Conservation (phyloP, 202 grass and related monocot species). For the Brachypodium distachyon region DNA sequence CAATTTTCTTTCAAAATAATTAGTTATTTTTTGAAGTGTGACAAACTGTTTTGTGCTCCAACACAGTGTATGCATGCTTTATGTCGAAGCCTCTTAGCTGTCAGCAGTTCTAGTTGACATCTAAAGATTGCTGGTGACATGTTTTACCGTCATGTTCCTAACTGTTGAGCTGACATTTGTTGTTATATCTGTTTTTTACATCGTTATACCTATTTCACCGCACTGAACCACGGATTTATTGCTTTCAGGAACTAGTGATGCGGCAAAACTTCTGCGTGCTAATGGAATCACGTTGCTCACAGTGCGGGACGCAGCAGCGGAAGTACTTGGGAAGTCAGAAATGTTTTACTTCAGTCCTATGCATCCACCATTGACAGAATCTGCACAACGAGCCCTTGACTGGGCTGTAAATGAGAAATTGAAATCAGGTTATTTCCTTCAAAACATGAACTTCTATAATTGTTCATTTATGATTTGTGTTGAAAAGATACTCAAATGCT, state of each 20-base stretch:
- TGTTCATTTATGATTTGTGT: not conserved
- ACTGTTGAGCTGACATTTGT: constrained; percentile 23
- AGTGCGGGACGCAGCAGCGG: constrained; percentile 56
- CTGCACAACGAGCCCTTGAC: constrained; percentile 73
- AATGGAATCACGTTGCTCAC: constrained; percentile 76
- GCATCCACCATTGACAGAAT: constrained; percentile 65
- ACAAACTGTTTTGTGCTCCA: not conserved
- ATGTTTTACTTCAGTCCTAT: constrained; percentile 56
- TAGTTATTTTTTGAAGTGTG: not conserved
- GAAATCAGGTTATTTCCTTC: constrained; percentile 57
- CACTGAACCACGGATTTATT: constrained; percentile 1
- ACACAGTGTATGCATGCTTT: not conserved
- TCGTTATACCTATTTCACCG: not conserved
- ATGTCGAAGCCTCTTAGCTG: not conserved
- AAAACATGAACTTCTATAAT: not conserved
- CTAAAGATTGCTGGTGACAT: not conserved
- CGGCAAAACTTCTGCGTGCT: constrained; percentile 69
- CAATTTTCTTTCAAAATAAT: not conserved
- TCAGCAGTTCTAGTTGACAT: not conserved
- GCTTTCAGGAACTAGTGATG: constrained; percentile 71
- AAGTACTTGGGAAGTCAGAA: constrained; percentile 79
- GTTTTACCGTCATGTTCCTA: not conserved
- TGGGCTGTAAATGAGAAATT: constrained; percentile 73
- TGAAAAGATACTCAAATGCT: not conserved
- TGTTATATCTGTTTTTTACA: constrained; percentile 9